Evolutionary conservation across 2,329 filamentous ascomycete species (phyloP), one percentile per base, ranked within the genome.

Genomic region (Colletotrichum magnum): DNA sequence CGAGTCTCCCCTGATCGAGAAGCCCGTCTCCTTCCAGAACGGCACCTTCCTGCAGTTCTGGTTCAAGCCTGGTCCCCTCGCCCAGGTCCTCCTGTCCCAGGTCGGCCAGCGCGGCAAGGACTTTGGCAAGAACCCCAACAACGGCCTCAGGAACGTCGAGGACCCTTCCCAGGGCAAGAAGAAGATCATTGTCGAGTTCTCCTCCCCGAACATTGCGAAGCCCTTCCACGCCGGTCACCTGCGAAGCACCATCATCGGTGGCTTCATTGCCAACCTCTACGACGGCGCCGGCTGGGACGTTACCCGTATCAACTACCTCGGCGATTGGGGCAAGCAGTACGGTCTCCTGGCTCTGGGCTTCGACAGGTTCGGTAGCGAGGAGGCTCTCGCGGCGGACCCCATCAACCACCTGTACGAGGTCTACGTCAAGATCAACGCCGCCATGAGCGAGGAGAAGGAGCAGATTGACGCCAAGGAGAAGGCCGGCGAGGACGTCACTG

Each of bases 161-260:
- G 87, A 93, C 76, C 85, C 89, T 7, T 85, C 83, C 59, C 84
- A 86, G 68, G 89, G 87, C 71, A 84, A 84, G 74, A 93, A 93
- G 85, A 88, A 86, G 70, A 87, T 90, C 48, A 88, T 96, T 59
- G 88, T 96, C 74, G 93, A 96, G 76, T 96, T 95, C 80, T 94
- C 92, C 7, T 94, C 92, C 7, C 93, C 94, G 58, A 96, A 96
- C 78, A 94, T 96, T 69, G 93, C 93, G 53, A 95, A 95, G 81
- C 93, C 92, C 26, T 94, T 94, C 83, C 92, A 94, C 77, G 92
- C 92, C 47, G 92, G 92, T 13, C 92, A 95, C 79, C 83, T 94
- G 74, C 87, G 93, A 75, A 92, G 90, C 74, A 95, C 92, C 45
- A 94, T 94, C 76, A 94, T 94, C 70, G 92, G 92, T 57, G 92